Evolutionary conservation across 768 basidiomycete species (phyloP).

Genomic region (Lactifluus pinguis): DNA sequence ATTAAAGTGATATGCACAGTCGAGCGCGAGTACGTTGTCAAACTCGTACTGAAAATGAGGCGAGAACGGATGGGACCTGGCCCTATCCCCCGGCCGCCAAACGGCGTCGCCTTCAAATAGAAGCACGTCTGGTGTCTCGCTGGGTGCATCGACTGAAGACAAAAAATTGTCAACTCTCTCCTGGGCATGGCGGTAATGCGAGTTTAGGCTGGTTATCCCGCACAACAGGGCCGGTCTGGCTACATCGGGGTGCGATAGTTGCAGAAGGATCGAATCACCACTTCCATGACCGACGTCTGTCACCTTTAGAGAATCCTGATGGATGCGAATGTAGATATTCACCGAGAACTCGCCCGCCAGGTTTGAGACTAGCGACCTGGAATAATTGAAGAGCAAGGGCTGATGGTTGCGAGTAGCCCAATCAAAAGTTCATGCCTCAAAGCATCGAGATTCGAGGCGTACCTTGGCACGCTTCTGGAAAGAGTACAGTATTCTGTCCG

Average conservation of each 20-base stretch:
- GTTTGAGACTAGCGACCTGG: slow-evolving; percentile 32
- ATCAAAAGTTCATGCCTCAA: background rate
- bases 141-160: slow-evolving; percentile 1
- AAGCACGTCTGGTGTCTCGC: slow-evolving; percentile 26
- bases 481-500: slow-evolving; percentile 36
- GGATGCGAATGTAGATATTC: slow-evolving; percentile 6
- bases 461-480: slow-evolving; percentile 59
- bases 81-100: slow-evolving; percentile 25
- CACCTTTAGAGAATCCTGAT: background rate
- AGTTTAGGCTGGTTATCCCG: slow-evolving; percentile 48
- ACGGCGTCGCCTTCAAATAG: slow-evolving; percentile 47
- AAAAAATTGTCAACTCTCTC: slow-evolving; percentile 28
- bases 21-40: slow-evolving; percentile 48
- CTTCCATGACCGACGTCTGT: slow-evolving; percentile 62
- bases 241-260: slow-evolving; percentile 37
- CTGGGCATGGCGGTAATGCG: slow-evolving; percentile 40
- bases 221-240: slow-evolving; percentile 40
- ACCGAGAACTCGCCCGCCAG: slow-evolving; percentile 47
- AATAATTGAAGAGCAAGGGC: slow-evolving; percentile 46
- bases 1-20: slow-evolving; percentile 63
- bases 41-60: slow-evolving; percentile 26
- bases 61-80: slow-evolving; percentile 41
- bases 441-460: background rate
- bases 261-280: slow-evolving; percentile 54
- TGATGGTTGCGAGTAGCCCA: slow-evolving; percentile 14